Evolutionary conservation across 495 filamentous ascomycete genomes (phyloP).

Genomic region (Thermothielavioides terrestris): DNA sequence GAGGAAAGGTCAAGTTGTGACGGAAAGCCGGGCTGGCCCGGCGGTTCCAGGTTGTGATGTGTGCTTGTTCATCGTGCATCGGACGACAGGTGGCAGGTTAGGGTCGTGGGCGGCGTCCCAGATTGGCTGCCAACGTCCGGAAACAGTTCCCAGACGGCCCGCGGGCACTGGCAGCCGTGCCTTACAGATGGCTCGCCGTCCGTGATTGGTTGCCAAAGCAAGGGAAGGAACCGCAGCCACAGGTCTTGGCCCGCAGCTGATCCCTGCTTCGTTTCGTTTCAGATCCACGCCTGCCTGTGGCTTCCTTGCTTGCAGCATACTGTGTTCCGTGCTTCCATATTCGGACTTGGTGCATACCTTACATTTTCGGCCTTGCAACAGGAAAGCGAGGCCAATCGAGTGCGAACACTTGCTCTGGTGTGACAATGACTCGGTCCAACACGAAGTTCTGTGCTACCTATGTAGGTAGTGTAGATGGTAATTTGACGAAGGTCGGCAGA

Average conservation of each 20-base stretch:
- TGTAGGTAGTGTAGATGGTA: no score
- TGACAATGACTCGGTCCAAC: no score
- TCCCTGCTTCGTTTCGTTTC: constrained; percentile 6
- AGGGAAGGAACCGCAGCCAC: neutral
- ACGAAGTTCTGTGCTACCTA: no score
- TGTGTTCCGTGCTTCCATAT: neutral
- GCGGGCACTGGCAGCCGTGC: neutral
- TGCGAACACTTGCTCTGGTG: no score
- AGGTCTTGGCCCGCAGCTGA: constrained; percentile 1
- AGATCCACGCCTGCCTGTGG: neutral
- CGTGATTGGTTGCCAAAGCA: neutral
- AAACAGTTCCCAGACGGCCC: neutral
- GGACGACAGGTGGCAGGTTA: neutral
- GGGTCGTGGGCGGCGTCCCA: neutral
- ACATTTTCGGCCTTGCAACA: neutral
- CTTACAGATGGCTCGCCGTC: neutral
- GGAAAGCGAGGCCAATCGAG: neutral
- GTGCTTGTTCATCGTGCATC: neutral
- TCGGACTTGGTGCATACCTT: neutral
- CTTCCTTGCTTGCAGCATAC: neutral
- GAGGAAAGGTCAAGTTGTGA: neutral
- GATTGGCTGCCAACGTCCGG: neutral
- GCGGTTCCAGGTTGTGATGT: neutral
- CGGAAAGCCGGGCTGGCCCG: neutral
- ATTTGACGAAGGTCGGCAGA: no score